Conservation (phyloP, 805 yeast genomes). For the Osmozyma mogii region DNA sequence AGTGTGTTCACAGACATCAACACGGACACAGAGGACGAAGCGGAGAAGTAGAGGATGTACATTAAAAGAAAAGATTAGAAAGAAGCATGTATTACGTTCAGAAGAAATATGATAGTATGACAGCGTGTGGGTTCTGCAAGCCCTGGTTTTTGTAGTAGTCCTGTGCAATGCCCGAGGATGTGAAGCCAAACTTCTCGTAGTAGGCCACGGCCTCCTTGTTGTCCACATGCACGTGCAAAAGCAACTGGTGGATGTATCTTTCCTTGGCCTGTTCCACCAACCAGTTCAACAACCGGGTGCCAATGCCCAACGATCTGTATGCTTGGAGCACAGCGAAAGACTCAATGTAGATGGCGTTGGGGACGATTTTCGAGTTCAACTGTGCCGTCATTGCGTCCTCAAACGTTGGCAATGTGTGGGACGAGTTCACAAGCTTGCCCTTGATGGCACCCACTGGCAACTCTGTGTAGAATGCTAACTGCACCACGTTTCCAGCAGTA, state of each 20-base stretch:
- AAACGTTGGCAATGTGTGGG: constrained; percentile 27
- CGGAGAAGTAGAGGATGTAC: constrained; percentile 15
- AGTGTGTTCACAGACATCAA: constrained; percentile 37
- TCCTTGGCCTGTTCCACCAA: constrained; percentile 48
- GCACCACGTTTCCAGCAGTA: constrained; percentile 42
- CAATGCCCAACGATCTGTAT: constrained; percentile 58
- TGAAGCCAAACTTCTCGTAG: constrained; percentile 47
- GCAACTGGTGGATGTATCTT: constrained; percentile 45
- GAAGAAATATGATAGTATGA: constrained; percentile 19
- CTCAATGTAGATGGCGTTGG: constrained; percentile 56
- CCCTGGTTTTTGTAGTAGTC: constrained; percentile 43
- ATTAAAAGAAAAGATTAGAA: constrained; percentile 3
- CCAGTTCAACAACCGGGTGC: constrained; percentile 47
- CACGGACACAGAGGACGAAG: constrained; percentile 36
- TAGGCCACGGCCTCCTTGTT: constrained; percentile 38
- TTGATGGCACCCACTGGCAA: constrained; percentile 76
- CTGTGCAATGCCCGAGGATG: constrained; percentile 22
- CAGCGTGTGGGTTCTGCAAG: constrained; percentile 43
- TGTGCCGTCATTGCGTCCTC: constrained; percentile 17
- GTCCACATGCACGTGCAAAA: constrained; percentile 44
- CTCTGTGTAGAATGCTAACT: constrained; percentile 62
- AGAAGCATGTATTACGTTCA: constrained; percentile 1
- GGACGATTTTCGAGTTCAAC: constrained; percentile 22
- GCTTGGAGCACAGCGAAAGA: constrained; percentile 59
- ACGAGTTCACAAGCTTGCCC: constrained; percentile 41